Base-by-base conservation (phyloP, 2,329 filamentous ascomycete species). In the Aspergillus niger region DNA sequence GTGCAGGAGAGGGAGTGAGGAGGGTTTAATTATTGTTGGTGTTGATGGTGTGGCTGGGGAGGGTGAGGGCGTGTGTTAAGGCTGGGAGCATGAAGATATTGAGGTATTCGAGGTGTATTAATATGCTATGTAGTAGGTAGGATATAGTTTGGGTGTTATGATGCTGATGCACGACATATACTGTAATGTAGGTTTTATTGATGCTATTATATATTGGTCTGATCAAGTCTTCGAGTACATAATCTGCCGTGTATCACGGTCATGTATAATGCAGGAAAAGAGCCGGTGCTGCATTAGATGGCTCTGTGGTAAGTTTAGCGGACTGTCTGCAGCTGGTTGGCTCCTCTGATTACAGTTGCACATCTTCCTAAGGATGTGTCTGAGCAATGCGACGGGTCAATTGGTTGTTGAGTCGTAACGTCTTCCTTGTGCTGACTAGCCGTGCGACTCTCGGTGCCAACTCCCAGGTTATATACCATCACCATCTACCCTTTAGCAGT, bases 21-120 rank as follows among this genome's bases (percentile, higher is more conserved):
- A 63, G 63, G 58, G 41, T 39, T 59, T 44, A 15, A 13, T 28
- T n/a, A 50, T 50, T 26, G 26, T 50, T 50, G 28, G 26, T 30
- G 47, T 17, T 30, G 26, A 26, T 7, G 41, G 30, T 28, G 54
- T 47, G 13, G 51, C 36, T 32, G 58, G 50, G 20, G 36, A 63
- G 36, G 8, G 53, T 41, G 17, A 58, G 58, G 32, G 64, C 52
- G 43, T 63, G 36, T 20, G 48, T 57, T 38, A 49, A 47, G 38
- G 63, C 63, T 41, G 60, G 55, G 30, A 63, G 56, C 24, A 65
- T 44, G 60, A 36, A 2, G 32, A 36, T 61, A 60, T 51, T 50
- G 32, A 36, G 59, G 32, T 20, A 30, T 11, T 20, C 20, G 28
- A 55, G 38, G 57, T 62, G 30, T 38, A 64, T 54, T 63, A 8